A percentile compares a stretch with the other conserved stretches of the same genome.
Conservation (phyloP, 1,284 basidiomycete species). For the Xerocomus nothofagi region DNA sequence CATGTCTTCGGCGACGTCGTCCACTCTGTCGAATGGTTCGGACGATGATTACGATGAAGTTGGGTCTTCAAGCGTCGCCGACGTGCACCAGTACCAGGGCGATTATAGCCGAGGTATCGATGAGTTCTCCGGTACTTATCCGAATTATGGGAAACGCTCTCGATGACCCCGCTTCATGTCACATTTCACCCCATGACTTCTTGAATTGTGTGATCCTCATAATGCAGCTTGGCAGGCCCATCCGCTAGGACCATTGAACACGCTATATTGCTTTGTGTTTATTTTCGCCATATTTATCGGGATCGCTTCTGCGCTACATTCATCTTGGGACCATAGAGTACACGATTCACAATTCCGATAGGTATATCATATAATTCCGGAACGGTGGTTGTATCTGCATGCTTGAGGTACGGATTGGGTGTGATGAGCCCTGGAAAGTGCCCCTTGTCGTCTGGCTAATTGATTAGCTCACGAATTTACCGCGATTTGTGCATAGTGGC, state of each 20-base stretch:
- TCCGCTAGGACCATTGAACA: not conserved
- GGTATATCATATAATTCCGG: constrained; percentile 80
- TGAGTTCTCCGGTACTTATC: constrained; percentile 18
- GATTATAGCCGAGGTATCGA: constrained; percentile 13
- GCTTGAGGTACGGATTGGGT: constrained; percentile 49
- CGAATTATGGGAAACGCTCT: constrained; percentile 6
- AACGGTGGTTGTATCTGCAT: constrained; percentile 46
- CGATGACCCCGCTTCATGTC: not conserved
- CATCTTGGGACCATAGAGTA: constrained; percentile 47
- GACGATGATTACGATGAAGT: constrained; percentile 29
- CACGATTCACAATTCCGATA: constrained; percentile 76
- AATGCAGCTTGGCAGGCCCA: constrained; percentile 13
- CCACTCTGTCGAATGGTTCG: constrained; percentile 24
- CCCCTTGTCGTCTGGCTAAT: constrained; percentile 50
- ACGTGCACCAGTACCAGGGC: constrained; percentile 4
- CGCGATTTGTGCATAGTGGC: constrained; percentile 12
- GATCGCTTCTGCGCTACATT: constrained; percentile 14
- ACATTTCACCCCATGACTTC: constrained; percentile 13
- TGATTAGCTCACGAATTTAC: constrained; percentile 17
- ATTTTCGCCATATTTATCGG: constrained; percentile 27
- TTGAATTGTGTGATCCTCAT: constrained; percentile 19
- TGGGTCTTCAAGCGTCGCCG: constrained; percentile 3
- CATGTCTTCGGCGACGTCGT: constrained; percentile 31
- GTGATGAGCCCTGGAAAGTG: constrained; percentile 42
- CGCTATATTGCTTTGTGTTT: constrained; percentile 8